These are phyloP conservation scores for Lyophyllum semitale DNA, from an alignment of 768 basidiomycete species.

Conservation along the genomic window DNA sequence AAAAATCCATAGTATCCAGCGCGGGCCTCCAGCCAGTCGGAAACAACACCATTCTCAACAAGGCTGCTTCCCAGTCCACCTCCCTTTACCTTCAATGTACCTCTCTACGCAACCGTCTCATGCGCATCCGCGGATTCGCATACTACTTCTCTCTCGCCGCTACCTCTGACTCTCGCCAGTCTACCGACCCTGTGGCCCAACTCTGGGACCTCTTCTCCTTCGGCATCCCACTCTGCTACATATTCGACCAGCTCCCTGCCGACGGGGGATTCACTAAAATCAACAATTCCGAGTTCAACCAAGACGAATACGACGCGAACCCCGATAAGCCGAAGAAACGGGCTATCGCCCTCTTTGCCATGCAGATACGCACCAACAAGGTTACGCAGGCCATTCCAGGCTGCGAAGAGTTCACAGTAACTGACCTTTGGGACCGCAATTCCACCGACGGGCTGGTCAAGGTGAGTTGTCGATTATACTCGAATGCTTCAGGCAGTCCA, in stretches of 20 bases:
- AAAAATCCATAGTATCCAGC: slow-evolving; percentile 76
- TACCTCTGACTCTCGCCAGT: slow-evolving; percentile 63
- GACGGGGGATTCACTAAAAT: slow-evolving; percentile 60
- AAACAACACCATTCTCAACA: slow-evolving; percentile 88
- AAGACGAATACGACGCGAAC: slow-evolving; percentile 61
- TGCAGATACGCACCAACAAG: slow-evolving; percentile 75
- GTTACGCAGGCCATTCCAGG: slow-evolving; percentile 61
- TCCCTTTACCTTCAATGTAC: slow-evolving; percentile 94
- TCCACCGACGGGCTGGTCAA: slow-evolving; percentile 95
- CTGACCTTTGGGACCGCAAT: slow-evolving; percentile 87
- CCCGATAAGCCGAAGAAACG: slow-evolving; percentile 88
- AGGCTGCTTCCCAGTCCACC: slow-evolving; percentile 82
- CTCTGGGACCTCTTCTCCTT: slow-evolving; percentile 94
- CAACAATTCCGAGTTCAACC: slow-evolving; percentile 67
- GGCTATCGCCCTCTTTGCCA: slow-evolving; percentile 88
- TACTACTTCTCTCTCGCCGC: slow-evolving; percentile 68
- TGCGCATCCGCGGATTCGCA: slow-evolving; percentile 75
- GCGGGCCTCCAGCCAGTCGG: slow-evolving; percentile 66
- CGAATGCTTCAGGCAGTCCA: slow-evolving; percentile 7
- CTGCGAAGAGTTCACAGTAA: slow-evolving; percentile 86
- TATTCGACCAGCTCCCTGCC: slow-evolving; percentile 87
- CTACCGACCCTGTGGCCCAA: slow-evolving; percentile 90
- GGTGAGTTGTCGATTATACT: slow-evolving; percentile 45
- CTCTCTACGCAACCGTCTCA: slow-evolving; percentile 70
- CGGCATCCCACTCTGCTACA: slow-evolving; percentile 92